These are phyloP conservation scores for Melocanna baccifera DNA, from an alignment of 176 grass and related monocot genomes.

Conservation along the genomic window DNA sequence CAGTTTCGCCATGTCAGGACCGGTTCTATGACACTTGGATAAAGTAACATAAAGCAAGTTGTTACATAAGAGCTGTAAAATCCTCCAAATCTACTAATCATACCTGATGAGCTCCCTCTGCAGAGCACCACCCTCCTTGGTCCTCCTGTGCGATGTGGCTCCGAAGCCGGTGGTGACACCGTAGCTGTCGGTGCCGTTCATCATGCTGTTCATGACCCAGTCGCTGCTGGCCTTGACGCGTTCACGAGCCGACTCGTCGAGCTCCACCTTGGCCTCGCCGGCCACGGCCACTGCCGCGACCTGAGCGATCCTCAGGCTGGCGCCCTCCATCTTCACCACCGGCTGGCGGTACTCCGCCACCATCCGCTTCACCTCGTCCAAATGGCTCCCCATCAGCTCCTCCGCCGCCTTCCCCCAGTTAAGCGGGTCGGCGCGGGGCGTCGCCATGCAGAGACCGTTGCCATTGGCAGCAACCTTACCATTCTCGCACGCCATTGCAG, in stretches of 20 bases:
- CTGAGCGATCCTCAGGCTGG: constrained; percentile 42
- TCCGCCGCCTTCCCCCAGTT: constrained; percentile 53
- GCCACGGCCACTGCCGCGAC: constrained; percentile 36
- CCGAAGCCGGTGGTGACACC: constrained; percentile 67
- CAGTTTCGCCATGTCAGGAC: neutral
- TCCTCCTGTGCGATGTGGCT: constrained; percentile 46
- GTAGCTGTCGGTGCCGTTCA: constrained; percentile 54
- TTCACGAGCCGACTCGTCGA: constrained; percentile 38
- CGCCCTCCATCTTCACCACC: constrained; percentile 45
- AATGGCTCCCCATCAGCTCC: constrained; percentile 46
- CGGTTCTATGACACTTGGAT: neutral
- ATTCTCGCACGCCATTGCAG: constrained; percentile 32
- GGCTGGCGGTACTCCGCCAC: constrained; percentile 47
- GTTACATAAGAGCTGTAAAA: neutral
- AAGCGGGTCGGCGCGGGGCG: constrained; percentile 38
- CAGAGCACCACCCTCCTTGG: constrained; percentile 53
- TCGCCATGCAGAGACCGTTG: constrained; percentile 21
- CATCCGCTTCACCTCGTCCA: constrained; percentile 62
- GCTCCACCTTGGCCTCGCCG: constrained; percentile 35
- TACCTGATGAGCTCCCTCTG: constrained; percentile 62
- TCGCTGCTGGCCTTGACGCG: constrained; percentile 59
- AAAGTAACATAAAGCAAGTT: too few species aligned
- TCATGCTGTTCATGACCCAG: constrained; percentile 62
- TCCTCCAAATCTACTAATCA: neutral
- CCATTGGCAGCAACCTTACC: constrained; percentile 6